Conservation (phyloP, 1,284 basidiomycete species). For the Cutaneotrichosporon spelunceum region DNA sequence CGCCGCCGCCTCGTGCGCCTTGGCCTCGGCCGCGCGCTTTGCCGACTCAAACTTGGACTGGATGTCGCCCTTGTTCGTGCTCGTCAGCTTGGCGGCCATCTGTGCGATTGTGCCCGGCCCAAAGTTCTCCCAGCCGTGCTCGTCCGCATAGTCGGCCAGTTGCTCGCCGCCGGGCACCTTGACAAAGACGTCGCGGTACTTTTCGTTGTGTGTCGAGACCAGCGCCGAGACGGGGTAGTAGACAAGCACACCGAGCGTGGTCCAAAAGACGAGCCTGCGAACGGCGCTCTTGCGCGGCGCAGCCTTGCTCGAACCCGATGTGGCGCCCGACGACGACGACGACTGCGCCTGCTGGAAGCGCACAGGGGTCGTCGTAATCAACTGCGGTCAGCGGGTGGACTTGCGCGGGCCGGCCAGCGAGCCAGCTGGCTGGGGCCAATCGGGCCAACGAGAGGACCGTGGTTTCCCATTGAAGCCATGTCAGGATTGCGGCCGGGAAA, state of each 20-base stretch:
- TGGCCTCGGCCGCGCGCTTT: conserved; percentile 51
- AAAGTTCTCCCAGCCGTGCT: conserved; percentile 65
- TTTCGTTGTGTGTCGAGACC: conserved; percentile 51
- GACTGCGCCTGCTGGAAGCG: conserved; percentile 27
- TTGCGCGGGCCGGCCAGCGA: neutral
- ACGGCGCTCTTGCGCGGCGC: conserved; percentile 30
- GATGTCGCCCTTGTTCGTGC: conserved; percentile 52
- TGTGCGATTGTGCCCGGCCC: conserved; percentile 58
- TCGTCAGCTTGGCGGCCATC: conserved; percentile 55
- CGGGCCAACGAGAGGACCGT: neutral
- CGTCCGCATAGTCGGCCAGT: conserved; percentile 76
- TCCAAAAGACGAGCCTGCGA: conserved; percentile 51
- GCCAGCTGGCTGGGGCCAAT: neutral
- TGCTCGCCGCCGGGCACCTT: conserved; percentile 61
- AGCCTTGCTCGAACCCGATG: conserved; percentile 20
- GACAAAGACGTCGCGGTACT: conserved; percentile 56
- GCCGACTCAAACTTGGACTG: conserved; percentile 29
- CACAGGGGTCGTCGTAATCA: conserved; percentile 30
- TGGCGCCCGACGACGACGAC: conserved; percentile 28
- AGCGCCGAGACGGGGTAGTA: conserved; percentile 54
- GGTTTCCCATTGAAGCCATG: neutral
- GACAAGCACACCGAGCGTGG: conserved; percentile 46
- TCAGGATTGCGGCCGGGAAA: no score
- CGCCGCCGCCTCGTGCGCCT: conserved; percentile 37
- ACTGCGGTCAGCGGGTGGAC: conserved; percentile 19